A percentile compares a stretch with the other conserved stretches of the same genome.
phyloP scores from a whole-genome alignment of 208 protist genomes.

The Balamuthia mandrillaris region DNA sequence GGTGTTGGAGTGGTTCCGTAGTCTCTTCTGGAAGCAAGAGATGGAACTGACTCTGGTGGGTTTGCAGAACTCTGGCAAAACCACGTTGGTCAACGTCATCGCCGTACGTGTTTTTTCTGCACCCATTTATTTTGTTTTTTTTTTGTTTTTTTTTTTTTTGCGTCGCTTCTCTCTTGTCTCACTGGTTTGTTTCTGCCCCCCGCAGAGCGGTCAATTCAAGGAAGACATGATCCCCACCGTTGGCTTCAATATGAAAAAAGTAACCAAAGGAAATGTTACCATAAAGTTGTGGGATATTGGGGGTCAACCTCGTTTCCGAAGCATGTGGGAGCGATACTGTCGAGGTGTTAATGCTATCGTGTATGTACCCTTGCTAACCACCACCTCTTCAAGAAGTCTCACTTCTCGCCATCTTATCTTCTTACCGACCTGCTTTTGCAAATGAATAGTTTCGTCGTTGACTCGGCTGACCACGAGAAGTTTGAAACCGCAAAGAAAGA shows the following conservation, averaged over 20 bases:
- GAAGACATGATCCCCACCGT: conserved; percentile 88
- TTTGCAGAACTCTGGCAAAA: conserved; percentile 86
- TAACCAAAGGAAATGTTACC: conserved; percentile 82
- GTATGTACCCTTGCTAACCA: conserved; percentile 49
- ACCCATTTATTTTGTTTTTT: neutral
- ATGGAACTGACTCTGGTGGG: conserved; percentile 90
- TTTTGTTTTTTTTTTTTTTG: neutral
- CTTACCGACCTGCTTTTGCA: neutral
- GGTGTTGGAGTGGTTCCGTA: conserved; percentile 53
- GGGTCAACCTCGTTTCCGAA: conserved; percentile 82
- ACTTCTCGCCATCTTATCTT: conserved; percentile 1
- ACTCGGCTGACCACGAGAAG: conserved; percentile 75
- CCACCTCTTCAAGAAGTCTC: neutral
- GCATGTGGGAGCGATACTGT: conserved; percentile 89
- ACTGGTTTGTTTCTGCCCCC: neutral
- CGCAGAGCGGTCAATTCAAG: conserved; percentile 62
- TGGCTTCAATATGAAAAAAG: conserved; percentile 89
- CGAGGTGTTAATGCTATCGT: conserved; percentile 84
- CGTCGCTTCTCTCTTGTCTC: neutral
- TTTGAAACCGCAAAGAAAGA: conserved; percentile 71
- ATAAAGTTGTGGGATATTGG: conserved; percentile 91
- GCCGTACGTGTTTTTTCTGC: conserved; percentile 56
- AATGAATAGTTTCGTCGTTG: conserved; percentile 74
- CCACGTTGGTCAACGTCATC: conserved; percentile 84
- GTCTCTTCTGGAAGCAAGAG: conserved; percentile 88